Evolutionary conservation across 148 eudicot genomes (phyloP).

Genomic region (Nepenthes gracilis): DNA sequence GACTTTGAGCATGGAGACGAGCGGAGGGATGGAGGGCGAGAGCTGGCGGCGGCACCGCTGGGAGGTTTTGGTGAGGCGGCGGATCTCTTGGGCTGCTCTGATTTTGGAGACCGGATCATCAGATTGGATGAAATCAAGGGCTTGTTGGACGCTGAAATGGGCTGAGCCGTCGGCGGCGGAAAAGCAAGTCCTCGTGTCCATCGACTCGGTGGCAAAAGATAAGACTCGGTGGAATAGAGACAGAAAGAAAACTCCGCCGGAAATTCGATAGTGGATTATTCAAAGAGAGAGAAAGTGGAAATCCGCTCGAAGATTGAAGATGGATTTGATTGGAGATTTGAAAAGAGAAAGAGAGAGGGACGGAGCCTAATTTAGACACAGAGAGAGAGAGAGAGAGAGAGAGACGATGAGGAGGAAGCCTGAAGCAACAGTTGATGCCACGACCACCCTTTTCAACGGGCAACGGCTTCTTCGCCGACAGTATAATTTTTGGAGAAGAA

Average conservation of each 20-base stretch:
- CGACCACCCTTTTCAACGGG: too few relatives aligned
- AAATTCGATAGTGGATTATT: too few relatives aligned
- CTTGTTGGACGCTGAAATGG: conserved; percentile 28
- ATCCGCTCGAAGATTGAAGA: background rate
- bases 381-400: conserved; percentile 2
- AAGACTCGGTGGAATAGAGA: background rate
- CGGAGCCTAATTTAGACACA: background rate
- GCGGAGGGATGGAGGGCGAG: conserved; percentile 50
- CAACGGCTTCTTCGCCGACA: too few relatives aligned
- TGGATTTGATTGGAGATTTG: background rate
- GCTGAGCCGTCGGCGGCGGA: background rate
- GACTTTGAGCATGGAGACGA: conserved; percentile 68
- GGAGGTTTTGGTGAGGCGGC: conserved; percentile 92
- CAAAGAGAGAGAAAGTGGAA: background rate
- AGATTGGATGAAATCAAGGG: conserved; percentile 47
- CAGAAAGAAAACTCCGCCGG: background rate
- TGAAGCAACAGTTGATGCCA: too few relatives aligned
- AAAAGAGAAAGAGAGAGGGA: conserved; percentile 7
- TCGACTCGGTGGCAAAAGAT: background rate
- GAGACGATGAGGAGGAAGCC: too few relatives aligned
- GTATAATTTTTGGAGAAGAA: too few relatives aligned
- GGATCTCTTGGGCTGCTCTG: conserved; percentile 73
- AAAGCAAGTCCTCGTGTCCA: conserved; percentile 11
- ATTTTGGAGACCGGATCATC: conserved; percentile 26
- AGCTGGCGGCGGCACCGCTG: conserved; percentile 79